phyloP scores from a whole-genome alignment of 2,329 filamentous ascomycete species.

The Blumeria hordei region DNA sequence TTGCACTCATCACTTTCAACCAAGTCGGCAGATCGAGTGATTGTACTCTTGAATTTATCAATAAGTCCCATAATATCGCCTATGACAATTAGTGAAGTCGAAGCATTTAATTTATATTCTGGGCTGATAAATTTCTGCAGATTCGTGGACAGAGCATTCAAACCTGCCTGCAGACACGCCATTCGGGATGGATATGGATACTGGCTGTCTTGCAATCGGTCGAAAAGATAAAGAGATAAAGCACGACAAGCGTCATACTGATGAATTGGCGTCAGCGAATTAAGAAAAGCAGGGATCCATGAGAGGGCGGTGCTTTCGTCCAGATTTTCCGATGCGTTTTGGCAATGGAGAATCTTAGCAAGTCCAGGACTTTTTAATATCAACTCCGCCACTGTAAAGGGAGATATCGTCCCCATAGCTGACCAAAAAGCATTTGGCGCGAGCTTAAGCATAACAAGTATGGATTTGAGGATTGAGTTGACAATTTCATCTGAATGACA shows the following conservation, averaged over 20 bases:
- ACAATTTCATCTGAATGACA: slow-evolving; percentile 31
- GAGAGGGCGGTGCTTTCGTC: slow-evolving; percentile 37
- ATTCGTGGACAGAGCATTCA: slow-evolving; percentile 33
- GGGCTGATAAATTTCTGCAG: slow-evolving; percentile 29
- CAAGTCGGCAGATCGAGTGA: slow-evolving; percentile 26
- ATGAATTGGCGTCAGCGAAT: slow-evolving; percentile 51
- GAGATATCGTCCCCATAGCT: slow-evolving; percentile 57
- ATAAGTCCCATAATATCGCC: slow-evolving; percentile 42
- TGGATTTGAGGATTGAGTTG: slow-evolving; percentile 41
- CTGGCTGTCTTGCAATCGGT: slow-evolving; percentile 29
- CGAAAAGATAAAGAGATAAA: slow-evolving; percentile 52
- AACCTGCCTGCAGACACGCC: slow-evolving; percentile 38
- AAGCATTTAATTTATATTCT: slow-evolving; percentile 23
- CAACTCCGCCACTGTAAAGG: slow-evolving; percentile 60
- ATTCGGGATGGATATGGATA: slow-evolving; percentile 32
- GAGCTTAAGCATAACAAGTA: slow-evolving; percentile 48
- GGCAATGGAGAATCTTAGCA: slow-evolving; percentile 33
- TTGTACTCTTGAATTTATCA: slow-evolving; percentile 34
- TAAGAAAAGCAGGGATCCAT: slow-evolving; percentile 59
- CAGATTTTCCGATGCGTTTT: slow-evolving; percentile 26
- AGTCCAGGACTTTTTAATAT: slow-evolving; percentile 52
- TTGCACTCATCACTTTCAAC: slow-evolving; percentile 19
- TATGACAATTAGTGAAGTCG: slow-evolving; percentile 34
- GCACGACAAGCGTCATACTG: slow-evolving; percentile 59
- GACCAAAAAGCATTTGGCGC: slow-evolving; percentile 71